These are phyloP conservation scores for Aspergillus haitiensis DNA, from an alignment of 495 filamentous ascomycete genomes.

Conservation along the genomic window DNA sequence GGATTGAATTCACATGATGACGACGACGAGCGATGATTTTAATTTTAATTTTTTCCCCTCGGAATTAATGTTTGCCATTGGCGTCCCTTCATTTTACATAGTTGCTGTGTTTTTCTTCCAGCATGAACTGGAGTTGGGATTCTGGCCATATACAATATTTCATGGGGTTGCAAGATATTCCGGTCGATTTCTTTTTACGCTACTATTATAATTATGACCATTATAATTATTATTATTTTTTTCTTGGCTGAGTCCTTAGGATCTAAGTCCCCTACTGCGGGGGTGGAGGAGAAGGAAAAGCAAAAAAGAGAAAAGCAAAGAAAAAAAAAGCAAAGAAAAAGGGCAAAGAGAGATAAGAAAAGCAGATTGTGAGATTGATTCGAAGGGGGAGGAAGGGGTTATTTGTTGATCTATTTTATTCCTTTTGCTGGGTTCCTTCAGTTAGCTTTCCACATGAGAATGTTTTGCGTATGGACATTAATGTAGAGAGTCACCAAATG, in stretches of 20 bases:
- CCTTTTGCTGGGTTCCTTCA: neutral
- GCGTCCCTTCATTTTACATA: constrained; percentile 2
- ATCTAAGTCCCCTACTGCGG: too few relatives aligned
- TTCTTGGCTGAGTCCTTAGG: neutral
- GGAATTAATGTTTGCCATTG: neutral
- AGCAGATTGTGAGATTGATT: neutral
- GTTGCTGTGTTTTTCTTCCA: constrained; percentile 3
- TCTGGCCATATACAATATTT: neutral
- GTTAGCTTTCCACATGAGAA: neutral
- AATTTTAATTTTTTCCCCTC: neutral
- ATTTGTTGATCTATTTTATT: neutral
- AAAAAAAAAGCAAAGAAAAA: too few relatives aligned
- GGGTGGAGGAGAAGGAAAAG: too few relatives aligned
- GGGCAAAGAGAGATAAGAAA: too few relatives aligned
- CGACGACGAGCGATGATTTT: neutral
- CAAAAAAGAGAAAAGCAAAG: too few relatives aligned
- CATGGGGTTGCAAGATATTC: neutral
- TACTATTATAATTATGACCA: neutral
- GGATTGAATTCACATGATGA: neutral
- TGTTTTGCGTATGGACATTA: constrained; percentile 2
- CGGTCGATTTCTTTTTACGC: neutral
- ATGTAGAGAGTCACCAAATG: neutral
- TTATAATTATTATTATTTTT: neutral
- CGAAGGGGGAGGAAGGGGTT: neutral
- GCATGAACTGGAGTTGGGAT: constrained; percentile 16